These are phyloP conservation scores for Erodium texanum DNA, from an alignment of 441 rosid genomes.

Conservation along the genomic window DNA sequence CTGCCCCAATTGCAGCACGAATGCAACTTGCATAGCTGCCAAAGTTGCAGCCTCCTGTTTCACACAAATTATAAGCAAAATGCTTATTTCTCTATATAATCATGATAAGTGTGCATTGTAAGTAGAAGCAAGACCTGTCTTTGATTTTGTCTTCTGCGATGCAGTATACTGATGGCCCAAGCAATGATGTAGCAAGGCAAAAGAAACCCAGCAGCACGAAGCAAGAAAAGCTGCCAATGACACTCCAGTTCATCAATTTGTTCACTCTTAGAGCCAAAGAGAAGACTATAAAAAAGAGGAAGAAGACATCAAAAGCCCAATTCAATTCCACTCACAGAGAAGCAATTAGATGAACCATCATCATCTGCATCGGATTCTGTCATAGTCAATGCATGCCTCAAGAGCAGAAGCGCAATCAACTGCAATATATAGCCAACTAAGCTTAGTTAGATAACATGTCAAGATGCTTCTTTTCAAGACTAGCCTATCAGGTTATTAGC, in stretches of 20 bases:
- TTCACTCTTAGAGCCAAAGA: neutral
- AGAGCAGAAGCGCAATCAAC: slow-evolving; percentile 80
- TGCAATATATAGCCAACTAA: slow-evolving; percentile 22
- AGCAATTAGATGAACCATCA: slow-evolving; percentile 42
- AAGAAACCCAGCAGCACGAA: slow-evolving; percentile 24
- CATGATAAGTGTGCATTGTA: neutral
- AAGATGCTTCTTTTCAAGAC: neutral
- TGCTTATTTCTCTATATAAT: neutral
- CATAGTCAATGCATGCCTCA: slow-evolving; percentile 62
- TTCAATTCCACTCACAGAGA: slow-evolving; percentile 50
- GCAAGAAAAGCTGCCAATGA: slow-evolving; percentile 39
- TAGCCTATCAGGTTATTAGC: too few relatives aligned
- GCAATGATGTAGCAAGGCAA: slow-evolving; percentile 50
- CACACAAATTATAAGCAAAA: slow-evolving; percentile 12
- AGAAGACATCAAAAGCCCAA: slow-evolving; percentile 6
- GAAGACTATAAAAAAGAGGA: neutral
- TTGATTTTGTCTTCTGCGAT: slow-evolving; percentile 77
- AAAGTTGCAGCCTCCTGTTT: slow-evolving; percentile 72
- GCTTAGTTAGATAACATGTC: neutral
- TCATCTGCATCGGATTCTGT: slow-evolving; percentile 59
- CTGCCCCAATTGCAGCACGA: slow-evolving; percentile 76
- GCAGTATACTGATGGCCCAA: slow-evolving; percentile 89
- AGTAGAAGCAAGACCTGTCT: slow-evolving; percentile 51
- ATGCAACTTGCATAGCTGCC: slow-evolving; percentile 78
- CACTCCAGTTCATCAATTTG: slow-evolving; percentile 6